phyloP scores from a whole-genome alignment of 108 stramenopile genomes.

The Epithemia pelagica region DNA sequence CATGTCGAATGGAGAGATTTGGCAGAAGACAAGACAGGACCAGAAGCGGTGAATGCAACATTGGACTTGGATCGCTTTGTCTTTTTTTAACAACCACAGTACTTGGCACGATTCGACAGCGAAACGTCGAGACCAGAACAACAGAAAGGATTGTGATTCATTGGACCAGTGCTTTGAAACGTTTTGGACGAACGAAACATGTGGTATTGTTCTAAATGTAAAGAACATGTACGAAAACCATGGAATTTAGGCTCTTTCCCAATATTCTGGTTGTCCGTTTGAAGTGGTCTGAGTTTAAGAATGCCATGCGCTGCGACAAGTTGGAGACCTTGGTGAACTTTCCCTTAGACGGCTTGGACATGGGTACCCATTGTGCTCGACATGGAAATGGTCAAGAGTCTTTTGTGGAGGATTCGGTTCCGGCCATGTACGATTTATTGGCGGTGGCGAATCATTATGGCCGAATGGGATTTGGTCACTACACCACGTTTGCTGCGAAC shows the following conservation, averaged over 20 bases:
- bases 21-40: conserved; percentile 2
- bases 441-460: conserved; percentile 95
- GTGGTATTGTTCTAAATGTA: conserved; percentile 90
- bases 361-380: conserved; percentile 43
- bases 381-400: neutral
- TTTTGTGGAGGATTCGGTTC: conserved; percentile 50
- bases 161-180: conserved; percentile 71
- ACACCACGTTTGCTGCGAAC: conserved; percentile 83
- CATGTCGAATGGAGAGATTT: conserved; percentile 34
- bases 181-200: conserved; percentile 82
- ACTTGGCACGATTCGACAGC: conserved; percentile 20
- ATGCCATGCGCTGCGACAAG: conserved; percentile 77
- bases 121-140: neutral
- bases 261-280: conserved; percentile 92
- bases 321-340: conserved; percentile 88
- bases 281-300: conserved; percentile 90
- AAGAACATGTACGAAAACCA: conserved; percentile 88
- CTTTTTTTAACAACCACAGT: conserved; percentile 17
- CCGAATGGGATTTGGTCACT: conserved; percentile 94
- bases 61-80: conserved; percentile 21
- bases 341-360: conserved; percentile 72
- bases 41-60: conserved; percentile 3
- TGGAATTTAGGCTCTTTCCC: conserved; percentile 89
- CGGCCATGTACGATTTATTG: conserved; percentile 90
- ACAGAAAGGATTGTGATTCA: conserved; percentile 28